Conservation (phyloP, 768 basidiomycete genomes). For the Rhodosporidiobolus odoratus region DNA sequence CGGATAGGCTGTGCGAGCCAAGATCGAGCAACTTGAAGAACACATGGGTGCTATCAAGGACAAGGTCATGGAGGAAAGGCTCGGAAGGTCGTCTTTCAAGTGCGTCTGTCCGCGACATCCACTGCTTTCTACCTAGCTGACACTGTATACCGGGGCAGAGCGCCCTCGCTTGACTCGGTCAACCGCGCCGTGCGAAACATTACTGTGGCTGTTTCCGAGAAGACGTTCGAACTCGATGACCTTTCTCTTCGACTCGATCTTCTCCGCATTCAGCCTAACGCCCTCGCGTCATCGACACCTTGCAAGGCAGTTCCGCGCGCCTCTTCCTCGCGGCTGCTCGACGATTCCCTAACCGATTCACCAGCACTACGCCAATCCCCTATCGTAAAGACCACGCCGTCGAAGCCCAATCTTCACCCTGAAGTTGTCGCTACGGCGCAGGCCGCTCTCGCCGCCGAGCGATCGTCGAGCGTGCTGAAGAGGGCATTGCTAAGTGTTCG, state of each 20-base stretch:
- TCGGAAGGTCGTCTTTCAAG: conserved; percentile 29
- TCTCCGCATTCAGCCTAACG: conserved; percentile 25
- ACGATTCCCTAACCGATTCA: conserved; percentile 17
- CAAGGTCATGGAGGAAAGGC: conserved; percentile 56
- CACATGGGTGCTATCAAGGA: conserved; percentile 66
- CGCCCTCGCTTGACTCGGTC: conserved; percentile 78
- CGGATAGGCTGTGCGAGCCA: conserved; percentile 60
- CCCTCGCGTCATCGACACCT: background rate
- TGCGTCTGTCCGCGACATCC: background rate
- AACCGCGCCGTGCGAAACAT: conserved; percentile 81
- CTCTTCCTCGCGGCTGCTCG: conserved; percentile 28
- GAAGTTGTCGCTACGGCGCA: conserved; percentile 53
- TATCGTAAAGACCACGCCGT: conserved; percentile 40
- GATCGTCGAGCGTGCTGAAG: conserved; percentile 66
- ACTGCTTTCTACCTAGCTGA: background rate
- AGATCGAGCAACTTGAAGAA: conserved; percentile 73
- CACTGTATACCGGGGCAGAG: conserved; percentile 50
- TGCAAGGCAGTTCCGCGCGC: background rate
- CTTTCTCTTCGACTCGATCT: conserved; percentile 43
- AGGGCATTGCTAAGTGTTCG: conserved; percentile 59
- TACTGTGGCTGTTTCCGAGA: conserved; percentile 50
- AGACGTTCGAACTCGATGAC: conserved; percentile 46
- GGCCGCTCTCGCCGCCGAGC: conserved; percentile 74
- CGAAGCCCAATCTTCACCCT: background rate
- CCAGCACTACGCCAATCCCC: conserved; percentile 40